These are phyloP conservation scores for Exserohilum turcica DNA, from an alignment of 2,329 filamentous ascomycete species.

Conservation along the genomic window DNA sequence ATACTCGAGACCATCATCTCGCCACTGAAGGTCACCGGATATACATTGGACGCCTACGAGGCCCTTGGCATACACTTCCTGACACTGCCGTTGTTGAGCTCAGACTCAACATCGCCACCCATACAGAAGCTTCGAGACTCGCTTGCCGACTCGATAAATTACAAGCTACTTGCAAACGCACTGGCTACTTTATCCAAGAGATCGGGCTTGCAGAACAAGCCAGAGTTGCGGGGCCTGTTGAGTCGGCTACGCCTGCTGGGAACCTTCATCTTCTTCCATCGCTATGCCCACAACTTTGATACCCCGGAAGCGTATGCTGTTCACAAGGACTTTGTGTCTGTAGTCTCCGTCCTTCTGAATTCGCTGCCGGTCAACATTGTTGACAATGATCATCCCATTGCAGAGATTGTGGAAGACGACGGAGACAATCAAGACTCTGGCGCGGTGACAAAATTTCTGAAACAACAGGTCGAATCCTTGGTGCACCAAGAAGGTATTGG, in stretches of 20 bases:
- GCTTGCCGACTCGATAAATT: constrained; percentile 57
- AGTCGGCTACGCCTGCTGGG: constrained; percentile 62
- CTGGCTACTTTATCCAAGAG: constrained; percentile 38
- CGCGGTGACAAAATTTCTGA: constrained; percentile 58
- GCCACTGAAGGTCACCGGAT: constrained; percentile 43
- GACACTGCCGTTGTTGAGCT: constrained; percentile 44
- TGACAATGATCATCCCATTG: constrained; percentile 51
- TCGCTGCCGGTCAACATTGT: constrained; percentile 62
- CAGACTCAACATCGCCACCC: constrained; percentile 28
- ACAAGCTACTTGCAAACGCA: constrained; percentile 51
- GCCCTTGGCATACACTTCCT: constrained; percentile 52
- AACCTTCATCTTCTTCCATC: constrained; percentile 64
- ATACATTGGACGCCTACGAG: constrained; percentile 47
- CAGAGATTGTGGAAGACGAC: constrained; percentile 35
- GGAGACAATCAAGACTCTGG: constrained; percentile 24
- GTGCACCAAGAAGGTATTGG: constrained; percentile 78
- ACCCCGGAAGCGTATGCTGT: constrained; percentile 49
- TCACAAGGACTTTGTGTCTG: constrained; percentile 60
- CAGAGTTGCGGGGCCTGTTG: constrained; percentile 43
- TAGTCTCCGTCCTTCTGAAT: constrained; percentile 62
- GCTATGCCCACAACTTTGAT: constrained; percentile 52
- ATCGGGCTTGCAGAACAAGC: constrained; percentile 32
- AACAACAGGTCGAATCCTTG: constrained; percentile 69
- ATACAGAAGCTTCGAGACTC: constrained; percentile 35
- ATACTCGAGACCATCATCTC: constrained; percentile 32